These are phyloP conservation scores for Cystobasidium sp. DNA, from an alignment of 1,284 basidiomycete genomes.

Conservation along the genomic window DNA sequence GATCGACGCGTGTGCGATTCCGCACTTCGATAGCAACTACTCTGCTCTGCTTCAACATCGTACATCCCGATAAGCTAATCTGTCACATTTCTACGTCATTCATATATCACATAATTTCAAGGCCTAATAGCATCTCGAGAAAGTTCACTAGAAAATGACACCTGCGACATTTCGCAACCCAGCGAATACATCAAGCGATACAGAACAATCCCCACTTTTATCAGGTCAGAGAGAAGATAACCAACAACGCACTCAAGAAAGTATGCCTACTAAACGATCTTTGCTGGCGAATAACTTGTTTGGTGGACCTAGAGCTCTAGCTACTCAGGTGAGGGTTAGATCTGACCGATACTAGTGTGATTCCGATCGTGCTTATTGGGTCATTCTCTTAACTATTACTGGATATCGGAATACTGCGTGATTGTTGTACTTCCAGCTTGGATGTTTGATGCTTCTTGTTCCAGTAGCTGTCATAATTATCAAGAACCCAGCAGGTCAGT, in stretches of 20 bases:
- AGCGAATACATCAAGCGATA: not conserved
- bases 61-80: not conserved
- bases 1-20: not conserved
- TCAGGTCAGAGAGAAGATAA: too few species aligned
- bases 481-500: conserved; percentile 31
- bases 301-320: conserved; percentile 8
- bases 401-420: not conserved
- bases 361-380: conserved; percentile 6
- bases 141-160: too few species aligned
- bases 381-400: not conserved
- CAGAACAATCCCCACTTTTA: conserved; percentile 29
- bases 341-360: not conserved
- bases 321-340: conserved; percentile 20
- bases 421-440: too few species aligned
- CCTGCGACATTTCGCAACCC: too few species aligned
- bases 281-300: conserved; percentile 24
- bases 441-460: conserved; percentile 29
- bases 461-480: conserved; percentile 22
- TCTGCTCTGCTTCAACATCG: not conserved
- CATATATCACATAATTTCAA: not conserved
- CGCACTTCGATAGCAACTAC: not conserved
- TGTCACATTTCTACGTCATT: not conserved
- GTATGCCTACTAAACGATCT: conserved; percentile 20
- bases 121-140: too few species aligned
- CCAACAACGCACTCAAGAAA: not conserved